Conservation (phyloP, 139 green algal species). For the Micractinium sp. region DNA sequence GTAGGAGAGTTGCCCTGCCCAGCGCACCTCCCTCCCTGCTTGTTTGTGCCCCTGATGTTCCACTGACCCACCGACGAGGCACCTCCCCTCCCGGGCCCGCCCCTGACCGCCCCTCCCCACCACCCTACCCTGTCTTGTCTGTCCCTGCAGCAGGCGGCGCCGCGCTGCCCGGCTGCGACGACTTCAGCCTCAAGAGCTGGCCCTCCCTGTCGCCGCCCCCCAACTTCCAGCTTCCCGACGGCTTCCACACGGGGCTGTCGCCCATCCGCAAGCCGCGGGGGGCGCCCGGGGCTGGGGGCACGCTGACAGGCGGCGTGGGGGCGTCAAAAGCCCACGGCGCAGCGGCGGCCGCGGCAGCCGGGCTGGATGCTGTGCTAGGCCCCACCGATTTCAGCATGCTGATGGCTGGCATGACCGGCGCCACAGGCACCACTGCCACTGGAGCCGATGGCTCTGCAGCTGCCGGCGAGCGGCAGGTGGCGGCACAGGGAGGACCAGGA, state of each 20-base stretch:
- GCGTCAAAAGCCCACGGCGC: neutral
- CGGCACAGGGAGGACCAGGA: neutral
- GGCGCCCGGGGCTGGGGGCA: neutral
- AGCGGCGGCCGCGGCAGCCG: neutral
- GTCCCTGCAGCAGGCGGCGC: slow-evolving; percentile 2
- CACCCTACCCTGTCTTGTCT: no score
- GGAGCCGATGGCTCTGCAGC: neutral
- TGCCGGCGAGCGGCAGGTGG: neutral
- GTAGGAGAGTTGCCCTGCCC: no score
- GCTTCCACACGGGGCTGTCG: slow-evolving; percentile 26
- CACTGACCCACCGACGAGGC: neutral
- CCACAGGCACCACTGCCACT: neutral
- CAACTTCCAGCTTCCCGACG: slow-evolving; percentile 42
- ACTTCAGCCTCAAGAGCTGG: slow-evolving; percentile 42
- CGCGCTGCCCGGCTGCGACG: neutral
- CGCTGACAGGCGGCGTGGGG: neutral
- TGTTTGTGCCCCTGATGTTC: no score
- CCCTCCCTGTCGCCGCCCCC: slow-evolving; percentile 30
- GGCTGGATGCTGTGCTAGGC: neutral
- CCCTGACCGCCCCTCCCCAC: no score
- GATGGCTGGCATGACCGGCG: neutral
- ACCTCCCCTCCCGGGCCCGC: neutral
- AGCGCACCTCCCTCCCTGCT: no score
- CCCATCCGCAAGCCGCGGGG: neutral
- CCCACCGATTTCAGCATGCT: slow-evolving; percentile 25